phyloP scores from a whole-genome alignment of 371 early-diverging fungal genomes.

The Lichtheimia ramosa region DNA sequence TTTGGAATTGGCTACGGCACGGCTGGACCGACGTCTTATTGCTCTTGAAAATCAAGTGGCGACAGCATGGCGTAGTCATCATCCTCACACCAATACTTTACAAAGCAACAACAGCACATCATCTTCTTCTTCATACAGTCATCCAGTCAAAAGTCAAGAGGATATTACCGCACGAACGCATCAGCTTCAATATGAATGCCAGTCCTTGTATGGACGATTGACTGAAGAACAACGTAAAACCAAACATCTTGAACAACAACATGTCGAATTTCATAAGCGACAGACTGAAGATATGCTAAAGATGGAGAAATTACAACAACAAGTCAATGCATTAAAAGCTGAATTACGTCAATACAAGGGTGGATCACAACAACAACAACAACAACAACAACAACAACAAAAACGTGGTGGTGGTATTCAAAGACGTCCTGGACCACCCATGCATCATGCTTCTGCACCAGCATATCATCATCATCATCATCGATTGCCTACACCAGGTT shows the following conservation, averaged over 20 bases:
- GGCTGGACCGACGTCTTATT: conserved; percentile 6
- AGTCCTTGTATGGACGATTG: conserved; percentile 17
- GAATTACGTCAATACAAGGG: conserved; percentile 19
- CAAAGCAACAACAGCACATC: no score
- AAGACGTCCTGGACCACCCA: conserved; percentile 13
- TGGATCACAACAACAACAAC: conserved; percentile 17
- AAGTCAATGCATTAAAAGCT: conserved; percentile 16
- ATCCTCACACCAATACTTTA: no score
- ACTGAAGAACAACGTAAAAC: conserved; percentile 24
- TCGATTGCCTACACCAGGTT: conserved; percentile 2
- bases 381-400: conserved; percentile 20
- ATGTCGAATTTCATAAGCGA: conserved; percentile 27
- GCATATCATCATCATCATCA: not conserved
- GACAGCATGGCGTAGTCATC: not conserved
- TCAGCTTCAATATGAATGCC: conserved; percentile 24
- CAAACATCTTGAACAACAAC: conserved; percentile 31
- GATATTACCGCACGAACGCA: not conserved
- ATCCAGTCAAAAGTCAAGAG: not conserved
- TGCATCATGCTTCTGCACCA: not conserved
- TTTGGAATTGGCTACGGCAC: conserved; percentile 4
- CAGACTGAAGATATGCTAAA: conserved; percentile 28
- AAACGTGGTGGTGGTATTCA: no score
- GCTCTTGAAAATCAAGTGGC: conserved; percentile 2
- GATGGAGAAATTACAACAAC: conserved; percentile 20
- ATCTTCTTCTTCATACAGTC: no score